A percentile compares a stretch with the other conserved stretches of the same genome.
Conservation (phyloP, 345 rosid genomes). For the Anastatica hierochuntica region DNA sequence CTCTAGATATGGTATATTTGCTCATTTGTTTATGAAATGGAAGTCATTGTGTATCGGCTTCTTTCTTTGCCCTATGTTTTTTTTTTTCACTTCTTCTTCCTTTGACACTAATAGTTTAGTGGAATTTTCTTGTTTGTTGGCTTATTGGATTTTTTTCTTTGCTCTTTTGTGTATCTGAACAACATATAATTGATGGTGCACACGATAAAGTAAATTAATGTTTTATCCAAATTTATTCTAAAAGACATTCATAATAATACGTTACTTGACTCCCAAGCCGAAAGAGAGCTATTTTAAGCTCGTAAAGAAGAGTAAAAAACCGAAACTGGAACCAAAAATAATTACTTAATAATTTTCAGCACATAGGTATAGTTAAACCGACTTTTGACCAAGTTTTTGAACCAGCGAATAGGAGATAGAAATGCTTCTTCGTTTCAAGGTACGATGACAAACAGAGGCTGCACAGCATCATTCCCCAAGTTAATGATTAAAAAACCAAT, state of each 20-base stretch:
- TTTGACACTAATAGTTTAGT: too few species aligned
- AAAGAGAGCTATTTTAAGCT: neutral
- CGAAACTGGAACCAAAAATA: neutral
- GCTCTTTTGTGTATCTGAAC: too few species aligned
- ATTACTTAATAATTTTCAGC: too few species aligned
- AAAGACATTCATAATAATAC: slow-evolving; percentile 3
- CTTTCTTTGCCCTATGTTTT: neutral
- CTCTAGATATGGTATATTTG: neutral
- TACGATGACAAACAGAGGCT: slow-evolving; percentile 67
- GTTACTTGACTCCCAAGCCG: neutral
- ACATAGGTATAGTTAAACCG: too few species aligned
- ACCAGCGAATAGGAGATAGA: slow-evolving; percentile 3
- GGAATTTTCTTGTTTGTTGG: too few species aligned
- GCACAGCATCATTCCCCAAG: slow-evolving; percentile 23
- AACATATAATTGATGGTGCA: too few species aligned
- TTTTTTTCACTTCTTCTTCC: neutral
- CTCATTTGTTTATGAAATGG: neutral
- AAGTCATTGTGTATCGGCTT: neutral
- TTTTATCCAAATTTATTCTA: neutral
- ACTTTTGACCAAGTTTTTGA: neutral
- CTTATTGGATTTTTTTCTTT: too few species aligned
- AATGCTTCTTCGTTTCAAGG: slow-evolving; percentile 34
- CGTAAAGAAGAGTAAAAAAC: neutral
- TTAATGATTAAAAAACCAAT: neutral
- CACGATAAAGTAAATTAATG: too few species aligned